Evolutionary conservation across 2,329 filamentous ascomycete species (phyloP).

Genomic region (Stemphylium beticola): DNA sequence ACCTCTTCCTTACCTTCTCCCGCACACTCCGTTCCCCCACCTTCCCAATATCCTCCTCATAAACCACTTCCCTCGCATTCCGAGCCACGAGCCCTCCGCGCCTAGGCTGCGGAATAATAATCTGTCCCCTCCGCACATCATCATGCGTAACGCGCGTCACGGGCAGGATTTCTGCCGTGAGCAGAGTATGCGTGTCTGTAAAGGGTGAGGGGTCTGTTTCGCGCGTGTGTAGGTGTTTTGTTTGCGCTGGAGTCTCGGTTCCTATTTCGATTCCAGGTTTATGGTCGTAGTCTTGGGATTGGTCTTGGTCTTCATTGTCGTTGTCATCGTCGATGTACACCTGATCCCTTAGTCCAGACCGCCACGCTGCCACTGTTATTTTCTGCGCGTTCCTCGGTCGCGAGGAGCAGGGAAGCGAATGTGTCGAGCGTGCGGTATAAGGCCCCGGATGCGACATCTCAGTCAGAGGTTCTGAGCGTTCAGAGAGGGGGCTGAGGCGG

Average conservation of each 20-base stretch:
- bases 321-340: background rate
- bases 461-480: background rate
- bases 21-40: background rate
- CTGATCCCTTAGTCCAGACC: background rate
- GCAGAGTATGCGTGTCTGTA: background rate
- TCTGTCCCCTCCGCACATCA: background rate
- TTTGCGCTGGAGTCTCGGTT: background rate
- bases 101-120: background rate
- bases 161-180: background rate
- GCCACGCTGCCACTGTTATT: too few species aligned
- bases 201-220: background rate
- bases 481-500: background rate
- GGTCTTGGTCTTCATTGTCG: background rate
- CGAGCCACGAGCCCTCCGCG: too few species aligned
- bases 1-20: background rate
- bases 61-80: background rate
- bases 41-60: background rate
- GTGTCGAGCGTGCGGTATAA: background rate
- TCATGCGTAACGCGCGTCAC: background rate
- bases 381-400: background rate
- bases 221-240: background rate
- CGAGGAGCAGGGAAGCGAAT: background rate
- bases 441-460: background rate
- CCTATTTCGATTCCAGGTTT: background rate
- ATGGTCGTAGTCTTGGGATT: background rate